phyloP scores from a whole-genome alignment of 306 rosid species.

The Glycine soja region DNA sequence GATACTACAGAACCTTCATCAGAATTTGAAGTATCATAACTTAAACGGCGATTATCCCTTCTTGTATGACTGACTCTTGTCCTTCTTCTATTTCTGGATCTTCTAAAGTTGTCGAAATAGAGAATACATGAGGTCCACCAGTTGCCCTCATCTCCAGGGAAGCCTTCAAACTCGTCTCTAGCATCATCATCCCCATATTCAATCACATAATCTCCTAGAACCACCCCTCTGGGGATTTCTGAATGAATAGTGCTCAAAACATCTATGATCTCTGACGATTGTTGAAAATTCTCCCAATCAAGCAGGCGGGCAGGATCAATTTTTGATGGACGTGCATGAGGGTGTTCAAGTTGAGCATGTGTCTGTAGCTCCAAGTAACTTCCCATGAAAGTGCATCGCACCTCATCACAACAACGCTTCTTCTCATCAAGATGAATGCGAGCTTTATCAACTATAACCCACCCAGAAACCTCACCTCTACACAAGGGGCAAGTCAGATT shows the following conservation, averaged over 20 bases:
- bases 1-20: conserved; percentile 88
- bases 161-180: conserved; percentile 88
- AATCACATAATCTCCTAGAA: conserved; percentile 93
- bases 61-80: conserved; percentile 71
- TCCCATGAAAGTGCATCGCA: conserved; percentile 73
- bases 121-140: conserved; percentile 99
- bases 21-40: conserved; percentile 81
- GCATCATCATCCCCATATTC: conserved; percentile 91
- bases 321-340: conserved; percentile 87
- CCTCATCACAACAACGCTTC: conserved; percentile 88
- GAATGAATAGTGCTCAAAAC: conserved; percentile 97
- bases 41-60: conserved; percentile 71
- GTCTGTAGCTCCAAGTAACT: conserved; percentile 76
- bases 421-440: conserved; percentile 77
- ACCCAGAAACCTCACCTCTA: conserved; percentile 90
- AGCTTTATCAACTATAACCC: conserved; percentile 76
- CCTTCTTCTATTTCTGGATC: conserved; percentile 88
- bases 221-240: conserved; percentile 89
- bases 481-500: conserved; percentile 88
- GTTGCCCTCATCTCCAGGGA: conserved; percentile 81
- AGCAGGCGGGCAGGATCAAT: conserved; percentile 94
- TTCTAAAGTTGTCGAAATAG: conserved; percentile 86
- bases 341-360: conserved; percentile 88
- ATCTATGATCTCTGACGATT: conserved; percentile 93
- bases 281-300: conserved; percentile 99